These are phyloP conservation scores for Candida lessepsii DNA, from an alignment of 805 yeast species.

Conservation along the genomic window DNA sequence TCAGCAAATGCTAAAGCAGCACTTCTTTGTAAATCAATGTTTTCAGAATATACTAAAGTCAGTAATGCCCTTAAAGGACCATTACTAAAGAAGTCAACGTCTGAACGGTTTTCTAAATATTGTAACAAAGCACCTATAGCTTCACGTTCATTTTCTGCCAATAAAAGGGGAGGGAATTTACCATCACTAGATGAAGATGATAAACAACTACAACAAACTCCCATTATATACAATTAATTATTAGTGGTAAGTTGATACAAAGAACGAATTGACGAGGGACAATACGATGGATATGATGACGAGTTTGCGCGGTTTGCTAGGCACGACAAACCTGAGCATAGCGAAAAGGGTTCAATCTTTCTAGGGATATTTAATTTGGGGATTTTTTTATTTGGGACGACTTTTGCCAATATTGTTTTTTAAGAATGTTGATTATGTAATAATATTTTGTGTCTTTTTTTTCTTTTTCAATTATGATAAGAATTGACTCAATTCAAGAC, in stretches of 20 bases:
- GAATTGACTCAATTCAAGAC: too few relatives aligned
- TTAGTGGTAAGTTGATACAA: neutral
- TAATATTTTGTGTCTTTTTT: too few relatives aligned
- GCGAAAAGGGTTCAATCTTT: too few relatives aligned
- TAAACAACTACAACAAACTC: conserved; percentile 43
- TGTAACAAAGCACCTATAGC: conserved; percentile 90
- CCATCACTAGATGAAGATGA: conserved; percentile 46
- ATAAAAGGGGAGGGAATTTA: conserved; percentile 69
- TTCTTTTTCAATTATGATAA: too few relatives aligned
- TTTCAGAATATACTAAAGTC: conserved; percentile 91
- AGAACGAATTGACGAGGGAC: conserved; percentile 4
- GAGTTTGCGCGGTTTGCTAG: conserved; percentile 1
- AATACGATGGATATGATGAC: conserved; percentile 5
- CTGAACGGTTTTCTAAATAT: conserved; percentile 81
- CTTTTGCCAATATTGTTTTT: too few relatives aligned
- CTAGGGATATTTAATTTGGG: too few relatives aligned
- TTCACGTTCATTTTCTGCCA: conserved; percentile 93
- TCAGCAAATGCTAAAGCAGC: conserved; percentile 99
- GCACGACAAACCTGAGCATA: conserved; percentile 1
- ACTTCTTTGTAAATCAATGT: conserved; percentile 89
- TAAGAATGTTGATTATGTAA: too few relatives aligned
- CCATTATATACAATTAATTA: conserved; percentile 25
- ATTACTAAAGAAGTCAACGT: conserved; percentile 83
- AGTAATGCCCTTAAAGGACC: conserved; percentile 88
- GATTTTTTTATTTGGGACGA: too few relatives aligned